These are phyloP conservation scores for Fusarium torreyae DNA, from an alignment of 2,329 filamentous ascomycete genomes.

Conservation along the genomic window DNA sequence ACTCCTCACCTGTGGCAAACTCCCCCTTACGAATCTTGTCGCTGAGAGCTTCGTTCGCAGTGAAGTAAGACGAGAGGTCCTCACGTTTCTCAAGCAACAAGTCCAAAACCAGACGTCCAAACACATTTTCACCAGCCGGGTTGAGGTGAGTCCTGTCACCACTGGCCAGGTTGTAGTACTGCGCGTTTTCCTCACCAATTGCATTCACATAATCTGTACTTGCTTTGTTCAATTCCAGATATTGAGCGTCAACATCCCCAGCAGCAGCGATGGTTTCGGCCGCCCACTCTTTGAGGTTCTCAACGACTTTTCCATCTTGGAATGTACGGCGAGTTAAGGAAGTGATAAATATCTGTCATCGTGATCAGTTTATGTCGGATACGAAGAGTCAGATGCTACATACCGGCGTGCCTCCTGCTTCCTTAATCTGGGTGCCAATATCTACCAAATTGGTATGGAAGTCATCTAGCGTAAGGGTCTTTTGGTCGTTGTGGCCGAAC, in stretches of 20 bases:
- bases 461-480: background rate
- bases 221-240: conserved; percentile 7
- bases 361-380: fast-evolving
- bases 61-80: background rate
- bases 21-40: conserved; percentile 21
- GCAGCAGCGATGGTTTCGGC: conserved; percentile 4
- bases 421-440: conserved; percentile 12
- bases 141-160: conserved; percentile 17
- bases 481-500: conserved; percentile 23
- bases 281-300: conserved; percentile 26
- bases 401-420: conserved; percentile 11
- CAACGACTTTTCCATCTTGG: background rate
- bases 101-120: conserved; percentile 17
- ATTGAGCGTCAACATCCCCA: background rate
- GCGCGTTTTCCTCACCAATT: background rate
- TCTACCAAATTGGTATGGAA: background rate
- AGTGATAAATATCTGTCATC: conserved; percentile 4
- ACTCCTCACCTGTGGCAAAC: conserved; percentile 14
- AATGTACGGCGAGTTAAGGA: conserved; percentile 14
- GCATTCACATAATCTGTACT: conserved; percentile 21
- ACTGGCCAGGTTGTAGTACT: conserved; percentile 14
- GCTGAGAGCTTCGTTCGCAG: conserved; percentile 1
- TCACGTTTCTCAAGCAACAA: background rate
- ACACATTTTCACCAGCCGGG: conserved; percentile 4
- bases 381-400: fast-evolving